These are phyloP conservation scores for Lagenidium giganteum DNA, from an alignment of 352 stramenopile genomes.

Conservation along the genomic window DNA sequence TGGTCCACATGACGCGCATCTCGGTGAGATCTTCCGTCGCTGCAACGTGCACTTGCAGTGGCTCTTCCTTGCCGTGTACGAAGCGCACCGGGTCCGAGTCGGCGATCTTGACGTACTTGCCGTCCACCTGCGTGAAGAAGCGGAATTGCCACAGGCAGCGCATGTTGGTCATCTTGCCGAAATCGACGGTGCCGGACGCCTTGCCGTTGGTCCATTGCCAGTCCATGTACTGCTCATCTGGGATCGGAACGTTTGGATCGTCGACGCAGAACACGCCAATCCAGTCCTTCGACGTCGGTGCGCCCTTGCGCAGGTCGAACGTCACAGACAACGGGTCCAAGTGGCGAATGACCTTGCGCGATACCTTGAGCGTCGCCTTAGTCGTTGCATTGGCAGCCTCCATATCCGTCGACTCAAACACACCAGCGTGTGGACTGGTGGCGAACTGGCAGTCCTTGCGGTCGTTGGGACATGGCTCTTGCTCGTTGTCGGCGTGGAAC, in stretches of 20 bases:
- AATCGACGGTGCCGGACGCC: slow-evolving; percentile 1
- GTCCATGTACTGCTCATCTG: slow-evolving; percentile 7
- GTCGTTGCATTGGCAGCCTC: too few relatives aligned
- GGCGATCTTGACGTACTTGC: slow-evolving; percentile 9
- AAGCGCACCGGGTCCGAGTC: slow-evolving; percentile 14
- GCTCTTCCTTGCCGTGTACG: slow-evolving; percentile 9
- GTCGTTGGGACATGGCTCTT: too few relatives aligned
- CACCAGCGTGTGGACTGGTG: too few relatives aligned
- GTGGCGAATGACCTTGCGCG: too few relatives aligned
- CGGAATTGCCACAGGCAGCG: slow-evolving; percentile 29
- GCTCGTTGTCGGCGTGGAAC: not conserved
- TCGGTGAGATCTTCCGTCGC: slow-evolving; percentile 12
- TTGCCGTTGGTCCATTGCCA: slow-evolving; percentile 4
- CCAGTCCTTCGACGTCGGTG: slow-evolving; percentile 6
- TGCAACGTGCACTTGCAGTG: slow-evolving; percentile 22
- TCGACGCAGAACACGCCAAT: slow-evolving; percentile 16
- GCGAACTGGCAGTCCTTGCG: too few relatives aligned
- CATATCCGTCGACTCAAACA: too few relatives aligned
- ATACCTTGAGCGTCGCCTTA: too few relatives aligned
- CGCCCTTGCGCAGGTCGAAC: not conserved
- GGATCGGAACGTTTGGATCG: slow-evolving; percentile 1
- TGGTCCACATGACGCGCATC: slow-evolving; percentile 25
- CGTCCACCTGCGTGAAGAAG: slow-evolving; percentile 10
- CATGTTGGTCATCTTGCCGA: slow-evolving; percentile 25
- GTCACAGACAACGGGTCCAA: not conserved